Percentiles rank a stretch among this genome's conserved stretches.
Conservation (phyloP, 78 protist species). For the Polysphondylium violaceum region DNA sequence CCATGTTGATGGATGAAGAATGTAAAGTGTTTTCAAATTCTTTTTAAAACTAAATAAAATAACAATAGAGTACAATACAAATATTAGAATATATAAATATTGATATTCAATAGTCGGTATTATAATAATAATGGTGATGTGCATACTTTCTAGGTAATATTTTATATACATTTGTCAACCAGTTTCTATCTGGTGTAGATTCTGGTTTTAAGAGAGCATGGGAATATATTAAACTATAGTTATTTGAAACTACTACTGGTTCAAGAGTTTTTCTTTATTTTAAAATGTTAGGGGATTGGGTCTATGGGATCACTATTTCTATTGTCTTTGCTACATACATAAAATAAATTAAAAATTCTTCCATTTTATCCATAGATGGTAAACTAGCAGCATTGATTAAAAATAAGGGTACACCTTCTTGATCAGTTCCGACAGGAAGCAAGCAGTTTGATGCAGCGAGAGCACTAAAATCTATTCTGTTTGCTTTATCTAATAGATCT, state of each 20-base stretch:
- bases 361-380: constrained; percentile 6
- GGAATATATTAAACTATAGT: constrained; percentile 44
- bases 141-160: constrained; percentile 74
- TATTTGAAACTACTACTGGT: constrained; percentile 36
- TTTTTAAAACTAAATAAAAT: constrained; percentile 32
- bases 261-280: constrained; percentile 34
- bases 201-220: constrained; percentile 45
- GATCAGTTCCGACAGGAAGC: constrained; percentile 22
- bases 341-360: constrained; percentile 18
- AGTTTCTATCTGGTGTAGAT: constrained; percentile 48
- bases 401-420: constrained; percentile 43
- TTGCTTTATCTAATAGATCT: constrained; percentile 25
- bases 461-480: background rate
- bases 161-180: constrained; percentile 41
- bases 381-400: constrained; percentile 21
- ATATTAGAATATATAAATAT: background rate
- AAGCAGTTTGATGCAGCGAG: constrained; percentile 4
- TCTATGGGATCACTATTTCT: too few species aligned
- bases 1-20: constrained; percentile 69
- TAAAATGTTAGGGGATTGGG: too few species aligned
- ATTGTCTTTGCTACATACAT: constrained; percentile 40
- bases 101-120: background rate
- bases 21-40: constrained; percentile 62
- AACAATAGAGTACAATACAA: background rate
- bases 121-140: background rate